Evolutionary conservation across 2,329 filamentous ascomycete species (phyloP).

Genomic region (Colletotrichum trifolii): DNA sequence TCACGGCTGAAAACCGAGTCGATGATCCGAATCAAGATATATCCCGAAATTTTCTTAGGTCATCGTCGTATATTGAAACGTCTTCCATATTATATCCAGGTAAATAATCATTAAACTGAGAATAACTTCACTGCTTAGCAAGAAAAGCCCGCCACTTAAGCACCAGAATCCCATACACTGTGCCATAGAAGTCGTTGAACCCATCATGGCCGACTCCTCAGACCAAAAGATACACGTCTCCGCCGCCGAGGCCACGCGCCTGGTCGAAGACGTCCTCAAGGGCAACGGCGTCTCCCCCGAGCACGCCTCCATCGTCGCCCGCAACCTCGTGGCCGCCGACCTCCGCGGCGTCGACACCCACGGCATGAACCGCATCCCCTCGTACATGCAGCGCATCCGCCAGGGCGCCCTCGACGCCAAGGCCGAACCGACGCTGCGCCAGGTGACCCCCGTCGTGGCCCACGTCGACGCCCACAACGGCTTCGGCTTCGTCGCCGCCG

Average conservation of each 20-base stretch:
- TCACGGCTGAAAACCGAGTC: background rate
- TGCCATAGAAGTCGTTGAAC: background rate
- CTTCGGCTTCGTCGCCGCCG: conserved; percentile 80
- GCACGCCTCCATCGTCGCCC: conserved; percentile 72
- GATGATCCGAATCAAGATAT: no score
- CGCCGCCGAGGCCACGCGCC: conserved; percentile 54
- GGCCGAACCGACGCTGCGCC: conserved; percentile 67
- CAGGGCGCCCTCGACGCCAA: conserved; percentile 73
- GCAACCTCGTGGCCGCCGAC: conserved; percentile 78
- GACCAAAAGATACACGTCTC: conserved; percentile 47
- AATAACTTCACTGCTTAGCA: background rate
- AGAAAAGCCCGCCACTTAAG: background rate
- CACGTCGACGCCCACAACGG: conserved; percentile 76
- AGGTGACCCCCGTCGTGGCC: conserved; percentile 77
- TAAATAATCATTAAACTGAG: background rate
- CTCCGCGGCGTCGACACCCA: conserved; percentile 84
- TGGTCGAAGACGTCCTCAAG: conserved; percentile 65
- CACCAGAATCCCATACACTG: background rate
- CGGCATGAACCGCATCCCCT: conserved; percentile 80
- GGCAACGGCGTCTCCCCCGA: conserved; percentile 69
- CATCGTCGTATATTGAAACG: no score
- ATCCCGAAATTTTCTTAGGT: no score
- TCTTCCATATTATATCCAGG: no score
- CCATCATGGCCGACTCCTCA: conserved; percentile 24
- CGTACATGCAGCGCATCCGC: conserved; percentile 79